Conservation (phyloP, 2,329 filamentous ascomycete genomes). For the Xylaria sp. region DNA sequence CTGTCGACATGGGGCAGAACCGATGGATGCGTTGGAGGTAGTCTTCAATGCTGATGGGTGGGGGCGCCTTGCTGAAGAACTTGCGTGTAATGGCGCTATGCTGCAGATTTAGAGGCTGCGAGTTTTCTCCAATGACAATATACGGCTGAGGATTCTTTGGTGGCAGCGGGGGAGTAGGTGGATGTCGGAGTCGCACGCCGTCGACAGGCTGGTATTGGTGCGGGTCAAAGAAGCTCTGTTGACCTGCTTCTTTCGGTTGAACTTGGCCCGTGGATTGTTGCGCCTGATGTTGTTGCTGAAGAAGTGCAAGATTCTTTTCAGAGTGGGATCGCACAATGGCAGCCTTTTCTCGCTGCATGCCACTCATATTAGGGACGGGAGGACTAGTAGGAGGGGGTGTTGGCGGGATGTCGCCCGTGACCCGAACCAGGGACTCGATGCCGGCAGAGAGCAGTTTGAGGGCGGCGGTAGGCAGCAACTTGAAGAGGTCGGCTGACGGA, state of each 20-base stretch:
- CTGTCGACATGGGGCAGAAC: conserved; percentile 92
- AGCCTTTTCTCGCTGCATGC: conserved; percentile 67
- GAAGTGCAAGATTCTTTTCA: conserved; percentile 55
- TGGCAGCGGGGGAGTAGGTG: conserved; percentile 35
- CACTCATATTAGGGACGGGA: conserved; percentile 68
- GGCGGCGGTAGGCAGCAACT: conserved; percentile 73
- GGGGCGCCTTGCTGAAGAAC: conserved; percentile 89
- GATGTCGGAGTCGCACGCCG: conserved; percentile 57
- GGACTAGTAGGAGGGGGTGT: conserved; percentile 73
- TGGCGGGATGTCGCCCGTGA: conserved; percentile 79
- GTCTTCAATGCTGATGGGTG: conserved; percentile 80
- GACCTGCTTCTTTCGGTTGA: conserved; percentile 5
- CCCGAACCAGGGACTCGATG: conserved; percentile 72
- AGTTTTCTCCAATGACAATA: conserved; percentile 69
- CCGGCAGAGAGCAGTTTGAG: conserved; percentile 78
- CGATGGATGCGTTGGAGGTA: conserved; percentile 87
- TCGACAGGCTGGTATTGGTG: conserved; percentile 52
- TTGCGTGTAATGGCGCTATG: conserved; percentile 86
- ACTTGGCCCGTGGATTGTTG: background rate
- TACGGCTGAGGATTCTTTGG: conserved; percentile 54
- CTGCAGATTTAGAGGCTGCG: conserved; percentile 76
- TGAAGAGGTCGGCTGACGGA: conserved; percentile 69
- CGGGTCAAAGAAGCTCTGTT: conserved; percentile 33
- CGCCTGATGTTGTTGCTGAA: conserved; percentile 36
- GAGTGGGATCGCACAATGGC: conserved; percentile 64